These are phyloP conservation scores for Bjerkandera adusta DNA, from an alignment of 1,284 basidiomycete genomes.

Conservation along the genomic window DNA sequence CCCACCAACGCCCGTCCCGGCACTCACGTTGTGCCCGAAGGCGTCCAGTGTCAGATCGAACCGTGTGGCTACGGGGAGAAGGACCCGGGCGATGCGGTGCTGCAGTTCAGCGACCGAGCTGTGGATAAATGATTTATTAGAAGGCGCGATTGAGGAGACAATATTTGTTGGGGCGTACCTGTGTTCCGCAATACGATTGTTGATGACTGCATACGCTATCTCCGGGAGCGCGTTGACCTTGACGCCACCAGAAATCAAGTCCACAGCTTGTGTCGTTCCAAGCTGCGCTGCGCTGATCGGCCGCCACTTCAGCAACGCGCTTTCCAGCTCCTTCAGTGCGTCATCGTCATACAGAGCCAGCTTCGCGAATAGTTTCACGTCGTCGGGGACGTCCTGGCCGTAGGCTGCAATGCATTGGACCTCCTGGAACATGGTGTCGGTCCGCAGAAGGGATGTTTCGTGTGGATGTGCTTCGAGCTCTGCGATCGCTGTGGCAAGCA, in stretches of 20 bases:
- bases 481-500: conserved; percentile 49
- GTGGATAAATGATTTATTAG: background rate
- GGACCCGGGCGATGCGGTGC: conserved; percentile 35
- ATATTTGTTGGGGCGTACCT: conserved; percentile 30
- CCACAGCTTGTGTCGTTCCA: conserved; percentile 70
- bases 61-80: conserved; percentile 40
- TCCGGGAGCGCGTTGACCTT: conserved; percentile 59
- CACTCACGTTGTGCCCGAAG: conserved; percentile 36
- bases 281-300: conserved; percentile 35
- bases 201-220: conserved; percentile 47
- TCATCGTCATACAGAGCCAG: conserved; percentile 23
- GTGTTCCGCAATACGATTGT: conserved; percentile 49
- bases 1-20: conserved; percentile 22
- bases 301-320: conserved; percentile 29
- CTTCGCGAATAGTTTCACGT: conserved; percentile 15
- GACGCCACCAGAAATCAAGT: conserved; percentile 65
- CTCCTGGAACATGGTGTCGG: conserved; percentile 20
- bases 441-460: conserved; percentile 30
- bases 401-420: conserved; percentile 25
- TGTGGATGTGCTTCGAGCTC: conserved; percentile 46
- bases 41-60: conserved; percentile 53
- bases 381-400: conserved; percentile 19
- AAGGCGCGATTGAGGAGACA: background rate
- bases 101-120: conserved; percentile 44
- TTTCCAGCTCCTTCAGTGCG: conserved; percentile 37